phyloP scores from a whole-genome alignment of 2,329 filamentous ascomycete genomes.

The Penicillium decumbens region DNA sequence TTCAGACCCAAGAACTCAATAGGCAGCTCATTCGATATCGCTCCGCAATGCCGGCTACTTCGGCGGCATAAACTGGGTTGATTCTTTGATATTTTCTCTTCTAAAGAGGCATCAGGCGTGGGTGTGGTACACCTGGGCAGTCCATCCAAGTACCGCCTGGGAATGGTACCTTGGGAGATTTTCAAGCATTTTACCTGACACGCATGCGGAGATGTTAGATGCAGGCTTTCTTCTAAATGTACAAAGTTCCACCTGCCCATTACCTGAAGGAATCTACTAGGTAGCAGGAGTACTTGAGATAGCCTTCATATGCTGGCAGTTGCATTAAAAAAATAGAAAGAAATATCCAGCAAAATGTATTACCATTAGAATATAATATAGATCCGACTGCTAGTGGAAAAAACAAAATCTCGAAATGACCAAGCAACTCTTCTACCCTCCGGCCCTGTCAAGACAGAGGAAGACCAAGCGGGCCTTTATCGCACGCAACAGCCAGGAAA shows the following conservation, averaged over 20 bases:
- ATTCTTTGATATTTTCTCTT: too few species aligned
- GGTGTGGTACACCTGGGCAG: too few species aligned
- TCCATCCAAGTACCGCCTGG: too few species aligned
- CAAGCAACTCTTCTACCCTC: constrained; percentile 17
- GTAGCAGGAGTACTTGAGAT: too few species aligned
- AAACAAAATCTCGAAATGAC: constrained; percentile 21
- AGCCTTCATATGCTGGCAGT: not conserved
- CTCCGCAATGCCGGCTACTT: too few species aligned
- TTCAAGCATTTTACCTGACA: not conserved
- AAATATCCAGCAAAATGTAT: constrained; percentile 10
- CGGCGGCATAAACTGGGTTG: too few species aligned
- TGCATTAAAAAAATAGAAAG: not conserved
- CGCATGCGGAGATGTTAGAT: not conserved
- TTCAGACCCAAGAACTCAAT: too few species aligned
- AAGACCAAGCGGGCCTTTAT: constrained; percentile 13
- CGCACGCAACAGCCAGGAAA: constrained; percentile 7
- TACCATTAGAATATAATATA: constrained; percentile 21
- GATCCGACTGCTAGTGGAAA: constrained; percentile 8
- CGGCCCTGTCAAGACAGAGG: constrained; percentile 2
- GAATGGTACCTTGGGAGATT: not conserved
- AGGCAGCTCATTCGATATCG: too few species aligned
- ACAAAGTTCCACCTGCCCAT: not conserved
- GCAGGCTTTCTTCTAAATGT: not conserved
- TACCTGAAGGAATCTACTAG: too few species aligned
- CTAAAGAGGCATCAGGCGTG: too few species aligned